These are phyloP conservation scores for Sechiopsis laciniata DNA, from an alignment of 306 rosid genomes.

Conservation along the genomic window DNA sequence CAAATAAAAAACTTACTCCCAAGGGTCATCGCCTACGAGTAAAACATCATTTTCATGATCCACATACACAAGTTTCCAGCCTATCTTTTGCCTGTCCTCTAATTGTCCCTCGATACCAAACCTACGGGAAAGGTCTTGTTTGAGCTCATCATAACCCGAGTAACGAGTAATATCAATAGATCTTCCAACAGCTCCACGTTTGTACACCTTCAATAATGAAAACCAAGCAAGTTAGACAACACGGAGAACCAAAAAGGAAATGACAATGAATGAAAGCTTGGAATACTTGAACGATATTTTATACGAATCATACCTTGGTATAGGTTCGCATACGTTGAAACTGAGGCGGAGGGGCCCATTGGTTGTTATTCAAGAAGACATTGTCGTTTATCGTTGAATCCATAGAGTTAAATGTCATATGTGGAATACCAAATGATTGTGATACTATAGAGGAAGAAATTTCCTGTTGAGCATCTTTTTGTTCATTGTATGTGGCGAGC, in stretches of 20 bases:
- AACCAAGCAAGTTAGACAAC: conserved; percentile 25
- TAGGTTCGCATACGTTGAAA: conserved; percentile 85
- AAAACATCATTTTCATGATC: conserved; percentile 92
- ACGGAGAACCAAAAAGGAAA: background rate
- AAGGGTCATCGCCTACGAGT: conserved; percentile 95
- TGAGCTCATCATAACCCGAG: conserved; percentile 76
- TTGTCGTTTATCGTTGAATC: conserved; percentile 73
- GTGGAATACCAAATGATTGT: conserved; percentile 84
- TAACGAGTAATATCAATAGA: conserved; percentile 87
- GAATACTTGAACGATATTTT: background rate
- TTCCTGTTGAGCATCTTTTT: conserved; percentile 73
- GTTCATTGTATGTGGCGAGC: conserved; percentile 48
- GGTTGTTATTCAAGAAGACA: conserved; percentile 52
- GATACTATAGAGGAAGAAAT: conserved; percentile 88
- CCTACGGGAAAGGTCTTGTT: conserved; percentile 83
- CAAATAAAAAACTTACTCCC: conserved; percentile 62
- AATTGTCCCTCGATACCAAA: conserved; percentile 93
- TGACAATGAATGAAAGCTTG: background rate
- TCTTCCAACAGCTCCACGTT: conserved; percentile 98
- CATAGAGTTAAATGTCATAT: conserved; percentile 70
- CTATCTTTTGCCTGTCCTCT: conserved; percentile 78
- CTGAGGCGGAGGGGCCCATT: conserved; percentile 72
- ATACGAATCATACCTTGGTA: conserved; percentile 57
- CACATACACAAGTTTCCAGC: conserved; percentile 93
- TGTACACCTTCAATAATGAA: conserved; percentile 55